phyloP scores from a whole-genome alignment of 2,329 filamentous ascomycete genomes.

The Sclerotinia borealis region DNA sequence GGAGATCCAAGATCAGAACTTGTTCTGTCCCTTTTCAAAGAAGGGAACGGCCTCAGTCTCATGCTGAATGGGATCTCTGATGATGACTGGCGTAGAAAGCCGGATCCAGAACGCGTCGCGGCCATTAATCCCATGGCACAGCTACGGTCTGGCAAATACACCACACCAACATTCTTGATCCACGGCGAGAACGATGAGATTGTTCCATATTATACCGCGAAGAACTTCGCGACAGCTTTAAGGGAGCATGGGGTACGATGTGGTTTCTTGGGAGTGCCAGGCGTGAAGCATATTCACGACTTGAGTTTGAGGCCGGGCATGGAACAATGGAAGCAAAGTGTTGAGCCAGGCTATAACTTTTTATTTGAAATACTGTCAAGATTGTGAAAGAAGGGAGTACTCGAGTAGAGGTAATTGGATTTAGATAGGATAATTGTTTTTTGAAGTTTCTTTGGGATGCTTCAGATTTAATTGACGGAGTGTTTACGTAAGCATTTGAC shows the following conservation, averaged over 20 bases:
- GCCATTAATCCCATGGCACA: not conserved
- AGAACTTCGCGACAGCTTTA: not conserved
- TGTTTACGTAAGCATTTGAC: not conserved
- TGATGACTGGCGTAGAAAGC: not conserved
- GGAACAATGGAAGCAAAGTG: not conserved
- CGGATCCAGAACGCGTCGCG: not conserved
- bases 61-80: conserved; percentile 2
- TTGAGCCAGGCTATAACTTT: not conserved
- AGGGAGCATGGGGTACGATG: not conserved
- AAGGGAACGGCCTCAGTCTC: not conserved
- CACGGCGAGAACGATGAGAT: not conserved
- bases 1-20: conserved; percentile 6
- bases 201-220: not conserved
- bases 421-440: not conserved
- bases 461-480: no score
- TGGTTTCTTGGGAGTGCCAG: not conserved
- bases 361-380: not conserved
- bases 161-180: conserved; percentile 5
- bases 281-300: not conserved
- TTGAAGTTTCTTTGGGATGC: not conserved
- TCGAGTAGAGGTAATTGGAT: not conserved
- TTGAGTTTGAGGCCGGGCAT: not conserved
- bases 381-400: not conserved
- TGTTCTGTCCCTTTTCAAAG: conserved; percentile 2
- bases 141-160: not conserved